phyloP scores from a whole-genome alignment of 2,329 filamentous ascomycete genomes.

The Lecanoromycetidae sp. region DNA sequence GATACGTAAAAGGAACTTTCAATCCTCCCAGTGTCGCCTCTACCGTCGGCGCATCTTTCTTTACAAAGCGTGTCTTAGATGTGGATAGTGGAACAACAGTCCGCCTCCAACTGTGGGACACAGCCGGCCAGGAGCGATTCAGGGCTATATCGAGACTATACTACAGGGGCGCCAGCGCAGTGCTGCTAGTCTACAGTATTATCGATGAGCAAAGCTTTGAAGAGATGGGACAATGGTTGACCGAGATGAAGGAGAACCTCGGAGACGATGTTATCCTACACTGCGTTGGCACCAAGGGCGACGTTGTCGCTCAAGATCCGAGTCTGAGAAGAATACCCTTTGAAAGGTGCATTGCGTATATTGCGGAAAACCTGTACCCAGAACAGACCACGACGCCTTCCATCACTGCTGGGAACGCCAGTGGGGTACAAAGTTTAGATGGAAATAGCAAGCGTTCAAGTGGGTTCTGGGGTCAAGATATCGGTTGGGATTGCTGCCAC shows the following conservation, averaged over 20 bases:
- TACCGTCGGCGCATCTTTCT: conserved; percentile 69
- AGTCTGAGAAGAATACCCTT: conserved; percentile 73
- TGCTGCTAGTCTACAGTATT: conserved; percentile 89
- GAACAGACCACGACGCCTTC: conserved; percentile 55
- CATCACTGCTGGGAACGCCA: conserved; percentile 42
- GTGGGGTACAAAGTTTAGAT: too few species aligned
- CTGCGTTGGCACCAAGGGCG: conserved; percentile 88
- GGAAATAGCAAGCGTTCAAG: conserved; percentile 37
- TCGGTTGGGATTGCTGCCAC: conserved; percentile 94
- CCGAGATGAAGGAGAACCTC: conserved; percentile 48
- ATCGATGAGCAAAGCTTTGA: conserved; percentile 73
- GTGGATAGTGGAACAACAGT: conserved; percentile 75
- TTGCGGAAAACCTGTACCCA: conserved; percentile 79
- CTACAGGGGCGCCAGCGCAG: conserved; percentile 89
- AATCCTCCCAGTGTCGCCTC: conserved; percentile 30
- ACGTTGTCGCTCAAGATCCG: conserved; percentile 79
- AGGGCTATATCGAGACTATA: conserved; percentile 89
- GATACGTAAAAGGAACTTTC: conserved; percentile 37
- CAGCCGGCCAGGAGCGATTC: conserved; percentile 89
- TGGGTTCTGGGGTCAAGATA: conserved; percentile 69
- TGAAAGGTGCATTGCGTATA: conserved; percentile 89
- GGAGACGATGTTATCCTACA: conserved; percentile 66
- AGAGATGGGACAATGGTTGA: conserved; percentile 87
- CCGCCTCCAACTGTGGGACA: conserved; percentile 93
- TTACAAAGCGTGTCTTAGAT: conserved; percentile 70